phyloP scores from a whole-genome alignment of 139 green algal species.

The Chloropicon primus region DNA sequence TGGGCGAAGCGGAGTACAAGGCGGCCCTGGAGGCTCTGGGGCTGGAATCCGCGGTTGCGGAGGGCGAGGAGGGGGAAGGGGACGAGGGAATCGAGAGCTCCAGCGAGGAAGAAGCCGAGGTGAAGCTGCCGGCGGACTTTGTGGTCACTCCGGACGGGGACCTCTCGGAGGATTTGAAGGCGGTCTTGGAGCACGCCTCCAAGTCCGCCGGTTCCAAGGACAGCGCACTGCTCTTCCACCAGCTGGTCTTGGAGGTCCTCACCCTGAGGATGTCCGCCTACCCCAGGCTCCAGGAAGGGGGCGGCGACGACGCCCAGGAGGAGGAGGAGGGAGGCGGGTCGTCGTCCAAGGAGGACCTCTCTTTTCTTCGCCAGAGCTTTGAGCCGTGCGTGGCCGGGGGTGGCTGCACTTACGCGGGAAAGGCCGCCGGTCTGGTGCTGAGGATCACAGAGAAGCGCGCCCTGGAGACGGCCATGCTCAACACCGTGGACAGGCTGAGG shows the following conservation, averaged over 20 bases:
- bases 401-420: neutral
- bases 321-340: neutral
- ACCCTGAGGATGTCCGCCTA: neutral
- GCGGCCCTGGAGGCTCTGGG: neutral
- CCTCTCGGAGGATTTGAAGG: neutral
- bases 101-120: too few relatives aligned
- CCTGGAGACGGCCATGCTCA: neutral
- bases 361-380: neutral
- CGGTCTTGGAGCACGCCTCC: neutral
- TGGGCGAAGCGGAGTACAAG: neutral
- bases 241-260: neutral
- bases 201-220: neutral
- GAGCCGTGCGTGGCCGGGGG: neutral
- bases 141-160: neutral
- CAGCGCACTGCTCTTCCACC: neutral
- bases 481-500: neutral
- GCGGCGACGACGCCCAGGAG: neutral
- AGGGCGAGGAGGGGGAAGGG: neutral
- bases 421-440: neutral
- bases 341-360: neutral
- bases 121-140: neutral
- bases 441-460: neutral
- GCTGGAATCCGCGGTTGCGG: neutral
- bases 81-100: too few relatives aligned
- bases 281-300: neutral